phyloP scores from a whole-genome alignment of 257 asterid species.

The Forsythia viridissima region DNA sequence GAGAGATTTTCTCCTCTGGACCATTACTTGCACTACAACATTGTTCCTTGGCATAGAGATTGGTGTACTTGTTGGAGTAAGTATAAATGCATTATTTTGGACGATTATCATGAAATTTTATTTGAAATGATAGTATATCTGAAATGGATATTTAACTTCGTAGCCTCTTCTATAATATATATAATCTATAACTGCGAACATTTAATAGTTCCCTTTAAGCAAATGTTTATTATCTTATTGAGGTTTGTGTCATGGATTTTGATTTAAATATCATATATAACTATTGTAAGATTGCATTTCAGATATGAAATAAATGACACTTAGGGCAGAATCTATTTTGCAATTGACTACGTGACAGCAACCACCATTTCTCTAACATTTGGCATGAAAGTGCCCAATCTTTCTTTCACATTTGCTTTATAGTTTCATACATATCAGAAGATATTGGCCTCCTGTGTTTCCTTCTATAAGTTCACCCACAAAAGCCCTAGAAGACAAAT shows the following conservation, averaged over 20 bases:
- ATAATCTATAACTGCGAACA: neutral
- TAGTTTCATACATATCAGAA: neutral
- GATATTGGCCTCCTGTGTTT: neutral
- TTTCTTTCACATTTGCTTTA: neutral
- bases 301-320: neutral
- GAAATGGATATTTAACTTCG: neutral
- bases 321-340: neutral
- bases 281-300: neutral
- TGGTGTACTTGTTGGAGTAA: constrained; percentile 94
- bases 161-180: too few species aligned
- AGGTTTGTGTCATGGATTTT: neutral
- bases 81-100: constrained; percentile 29
- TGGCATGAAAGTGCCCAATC: neutral
- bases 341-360: neutral
- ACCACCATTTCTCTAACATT: neutral
- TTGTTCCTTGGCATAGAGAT: constrained; percentile 96
- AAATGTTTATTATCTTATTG: neutral
- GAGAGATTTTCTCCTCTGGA: constrained; percentile 92
- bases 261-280: neutral
- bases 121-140: neutral
- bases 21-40: constrained; percentile 74
- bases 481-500: neutral
- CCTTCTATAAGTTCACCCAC: neutral
- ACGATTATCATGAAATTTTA: constrained; percentile 15
- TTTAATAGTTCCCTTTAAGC: neutral